Evolutionary conservation across 495 filamentous ascomycete species (phyloP).

Genomic region (Penicillium salamii): DNA sequence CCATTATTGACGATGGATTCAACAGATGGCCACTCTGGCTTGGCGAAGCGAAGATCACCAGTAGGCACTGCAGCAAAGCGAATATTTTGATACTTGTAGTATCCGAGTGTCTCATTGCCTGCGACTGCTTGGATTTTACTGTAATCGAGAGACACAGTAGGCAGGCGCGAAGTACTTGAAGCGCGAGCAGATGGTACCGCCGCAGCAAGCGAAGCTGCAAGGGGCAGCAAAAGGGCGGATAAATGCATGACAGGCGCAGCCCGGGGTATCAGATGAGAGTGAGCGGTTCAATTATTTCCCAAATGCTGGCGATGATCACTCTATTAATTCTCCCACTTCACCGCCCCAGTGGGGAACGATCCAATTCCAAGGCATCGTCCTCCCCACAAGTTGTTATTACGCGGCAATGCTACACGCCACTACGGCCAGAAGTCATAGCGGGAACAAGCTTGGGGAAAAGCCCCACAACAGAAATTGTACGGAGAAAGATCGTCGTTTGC

Average conservation of each 20-base stretch:
- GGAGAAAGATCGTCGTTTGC: not conserved
- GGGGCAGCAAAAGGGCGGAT: slow-evolving; percentile 5
- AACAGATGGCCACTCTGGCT: slow-evolving; percentile 46
- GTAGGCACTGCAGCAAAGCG: slow-evolving; percentile 55
- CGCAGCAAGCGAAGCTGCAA: slow-evolving; percentile 6
- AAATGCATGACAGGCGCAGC: not conserved
- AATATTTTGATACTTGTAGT: slow-evolving; percentile 46
- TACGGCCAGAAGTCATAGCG: not conserved
- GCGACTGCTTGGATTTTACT: slow-evolving; percentile 12
- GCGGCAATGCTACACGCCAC: slow-evolving; percentile 5
- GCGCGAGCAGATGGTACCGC: slow-evolving; percentile 3
- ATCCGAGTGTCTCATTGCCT: slow-evolving; percentile 16
- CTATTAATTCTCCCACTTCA: too few relatives aligned
- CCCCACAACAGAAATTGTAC: not conserved
- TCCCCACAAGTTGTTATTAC: not conserved
- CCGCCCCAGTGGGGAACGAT: too few relatives aligned
- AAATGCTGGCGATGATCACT: too few relatives aligned
- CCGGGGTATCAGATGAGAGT: not conserved
- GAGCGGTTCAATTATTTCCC: not conserved
- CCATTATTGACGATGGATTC: slow-evolving; percentile 50
- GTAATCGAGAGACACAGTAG: slow-evolving; percentile 16
- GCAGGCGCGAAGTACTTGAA: not conserved
- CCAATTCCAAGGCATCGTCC: not conserved
- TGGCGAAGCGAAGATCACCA: slow-evolving; percentile 53
- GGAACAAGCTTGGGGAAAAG: not conserved